Evolutionary conservation across 2,329 filamentous ascomycete genomes (phyloP).

Genomic region (Alternaria consortialis): DNA sequence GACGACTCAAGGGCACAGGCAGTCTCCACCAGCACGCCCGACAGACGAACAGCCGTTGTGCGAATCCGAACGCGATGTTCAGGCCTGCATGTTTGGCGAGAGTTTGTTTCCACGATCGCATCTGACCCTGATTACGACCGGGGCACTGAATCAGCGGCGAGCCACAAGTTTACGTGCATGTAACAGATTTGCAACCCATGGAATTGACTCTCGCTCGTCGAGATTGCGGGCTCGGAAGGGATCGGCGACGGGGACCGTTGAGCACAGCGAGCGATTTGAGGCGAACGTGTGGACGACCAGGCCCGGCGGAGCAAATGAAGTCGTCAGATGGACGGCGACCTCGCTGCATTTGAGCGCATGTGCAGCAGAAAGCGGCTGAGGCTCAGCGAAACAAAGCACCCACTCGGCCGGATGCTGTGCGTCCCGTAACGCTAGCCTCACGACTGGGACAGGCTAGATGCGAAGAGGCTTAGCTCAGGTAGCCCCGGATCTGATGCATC

Average conservation of each 20-base stretch:
- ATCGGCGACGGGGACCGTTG: conserved; percentile 37
- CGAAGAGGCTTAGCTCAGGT: background rate
- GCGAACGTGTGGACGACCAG: conserved; percentile 18
- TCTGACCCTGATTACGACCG: conserved; percentile 7
- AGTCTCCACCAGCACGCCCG: conserved; percentile 8
- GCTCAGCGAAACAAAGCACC: conserved; percentile 26
- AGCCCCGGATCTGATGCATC: conserved; percentile 24
- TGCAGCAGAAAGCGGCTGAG: conserved; percentile 24
- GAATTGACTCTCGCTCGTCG: background rate
- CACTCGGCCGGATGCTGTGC: conserved; percentile 26
- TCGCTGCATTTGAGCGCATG: conserved; percentile 31
- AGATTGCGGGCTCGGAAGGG: conserved; percentile 23
- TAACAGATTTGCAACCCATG: conserved; percentile 2
- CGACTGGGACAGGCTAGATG: conserved; percentile 14
- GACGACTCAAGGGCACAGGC: conserved; percentile 12
- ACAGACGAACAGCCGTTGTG: conserved; percentile 17
- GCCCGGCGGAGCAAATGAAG: conserved; percentile 16
- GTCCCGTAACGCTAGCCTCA: conserved; percentile 30
- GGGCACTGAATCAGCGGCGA: conserved; percentile 24
- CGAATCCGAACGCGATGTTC: conserved; percentile 24
- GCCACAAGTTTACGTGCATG: conserved; percentile 2
- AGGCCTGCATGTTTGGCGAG: conserved; percentile 12
- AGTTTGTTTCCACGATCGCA: conserved; percentile 20
- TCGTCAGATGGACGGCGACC: conserved; percentile 34
- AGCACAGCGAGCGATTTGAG: conserved; percentile 25